Conservation (phyloP, 371 early-diverging fungal genomes). For the Catenaria anguillulae region DNA sequence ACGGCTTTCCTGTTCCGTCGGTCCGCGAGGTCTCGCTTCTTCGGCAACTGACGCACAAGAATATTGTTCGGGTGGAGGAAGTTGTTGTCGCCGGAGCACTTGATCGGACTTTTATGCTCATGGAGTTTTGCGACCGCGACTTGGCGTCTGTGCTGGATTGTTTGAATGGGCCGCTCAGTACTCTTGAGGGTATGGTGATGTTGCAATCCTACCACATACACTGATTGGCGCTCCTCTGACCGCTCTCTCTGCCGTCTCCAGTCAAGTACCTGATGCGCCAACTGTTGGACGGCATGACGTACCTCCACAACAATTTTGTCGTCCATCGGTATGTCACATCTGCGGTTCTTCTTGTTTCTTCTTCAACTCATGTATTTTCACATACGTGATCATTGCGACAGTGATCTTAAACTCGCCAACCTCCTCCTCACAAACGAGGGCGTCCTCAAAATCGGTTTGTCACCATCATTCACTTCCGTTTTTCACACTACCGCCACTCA, state of each 20-base stretch:
- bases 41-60: conserved; percentile 61
- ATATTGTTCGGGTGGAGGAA: conserved; percentile 70
- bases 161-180: conserved; percentile 37
- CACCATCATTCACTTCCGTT: conserved; percentile 6
- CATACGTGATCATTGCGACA: too few relatives aligned
- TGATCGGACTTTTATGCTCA: conserved; percentile 53
- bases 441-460: conserved; percentile 57
- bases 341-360: too few relatives aligned
- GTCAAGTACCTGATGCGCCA: conserved; percentile 72
- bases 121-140: conserved; percentile 69
- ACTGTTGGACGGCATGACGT: conserved; percentile 53
- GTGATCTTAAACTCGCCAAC: conserved; percentile 82
- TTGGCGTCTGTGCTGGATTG: conserved; percentile 48
- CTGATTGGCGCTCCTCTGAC: too few relatives aligned
- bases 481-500: conserved; percentile 1
- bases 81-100: conserved; percentile 51
- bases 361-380: too few relatives aligned
- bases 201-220: not conserved
- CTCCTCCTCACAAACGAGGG: conserved; percentile 55
- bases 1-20: conserved; percentile 65
- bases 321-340: too few relatives aligned
- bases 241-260: too few relatives aligned
- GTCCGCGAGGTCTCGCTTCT: conserved; percentile 86
- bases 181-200: conserved; percentile 33
- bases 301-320: conserved; percentile 56